A percentile compares a stretch with the other conserved stretches of the same genome.
Conservation (phyloP, 176 grass and related monocot genomes). For the Hyparrhenia diplandra region DNA sequence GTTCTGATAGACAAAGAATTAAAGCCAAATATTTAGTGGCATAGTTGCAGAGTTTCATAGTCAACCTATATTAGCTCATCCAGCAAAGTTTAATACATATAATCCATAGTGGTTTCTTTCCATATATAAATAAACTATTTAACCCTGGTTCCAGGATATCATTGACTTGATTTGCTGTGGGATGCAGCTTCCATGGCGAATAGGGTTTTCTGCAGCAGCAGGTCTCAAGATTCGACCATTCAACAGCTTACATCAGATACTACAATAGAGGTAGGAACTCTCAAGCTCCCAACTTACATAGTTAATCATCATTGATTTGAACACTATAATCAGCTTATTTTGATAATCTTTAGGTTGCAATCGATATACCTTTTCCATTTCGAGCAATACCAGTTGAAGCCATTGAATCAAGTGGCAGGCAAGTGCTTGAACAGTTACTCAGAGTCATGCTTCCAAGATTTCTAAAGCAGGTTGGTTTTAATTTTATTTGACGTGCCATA, state of each 20-base stretch:
- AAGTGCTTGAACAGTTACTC: slow-evolving; percentile 82
- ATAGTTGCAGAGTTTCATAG: not conserved
- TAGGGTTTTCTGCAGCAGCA: slow-evolving; percentile 70
- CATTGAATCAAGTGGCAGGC: slow-evolving; percentile 88
- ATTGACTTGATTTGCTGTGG: slow-evolving; percentile 95
- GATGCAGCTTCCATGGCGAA: slow-evolving; percentile 99
- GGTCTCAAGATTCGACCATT: slow-evolving; percentile 29
- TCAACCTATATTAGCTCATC: not conserved
- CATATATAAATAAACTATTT: slow-evolving; percentile 35
- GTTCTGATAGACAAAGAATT: not conserved
- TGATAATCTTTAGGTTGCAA: slow-evolving; percentile 59
- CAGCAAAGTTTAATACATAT: not conserved
- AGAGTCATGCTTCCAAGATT: slow-evolving; percentile 88
- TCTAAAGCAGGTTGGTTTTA: slow-evolving; percentile 66
- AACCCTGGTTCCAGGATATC: slow-evolving; percentile 78
- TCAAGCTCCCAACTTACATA: not conserved
- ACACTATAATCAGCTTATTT: slow-evolving; percentile 3
- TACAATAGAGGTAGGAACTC: slow-evolving; percentile 66
- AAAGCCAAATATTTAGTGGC: not conserved
- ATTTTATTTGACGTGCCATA: not conserved
- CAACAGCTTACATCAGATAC: slow-evolving; percentile 83
- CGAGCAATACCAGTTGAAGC: slow-evolving; percentile 68
- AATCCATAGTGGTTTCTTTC: not conserved
- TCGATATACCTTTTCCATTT: slow-evolving; percentile 89
- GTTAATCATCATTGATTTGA: not conserved